These are phyloP conservation scores for Penicillium sp. DNA, from an alignment of 2,329 filamentous ascomycete species.

Conservation along the genomic window DNA sequence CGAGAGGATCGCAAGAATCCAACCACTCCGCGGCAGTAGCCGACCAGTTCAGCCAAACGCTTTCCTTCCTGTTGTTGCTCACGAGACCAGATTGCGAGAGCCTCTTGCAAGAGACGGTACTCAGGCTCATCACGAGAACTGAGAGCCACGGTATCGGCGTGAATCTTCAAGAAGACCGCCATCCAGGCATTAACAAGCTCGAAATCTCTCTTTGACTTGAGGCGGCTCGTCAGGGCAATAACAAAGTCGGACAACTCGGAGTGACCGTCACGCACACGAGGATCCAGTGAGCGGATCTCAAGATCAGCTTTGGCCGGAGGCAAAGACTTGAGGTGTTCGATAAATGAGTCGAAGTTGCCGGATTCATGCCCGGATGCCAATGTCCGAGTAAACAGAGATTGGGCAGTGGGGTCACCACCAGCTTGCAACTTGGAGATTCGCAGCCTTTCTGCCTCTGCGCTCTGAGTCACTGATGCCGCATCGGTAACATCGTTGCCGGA, in stretches of 20 bases:
- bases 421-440: slow-evolving; percentile 66
- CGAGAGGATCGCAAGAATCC: slow-evolving; percentile 66
- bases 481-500: slow-evolving; percentile 29
- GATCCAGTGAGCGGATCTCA: slow-evolving; percentile 75
- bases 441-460: slow-evolving; percentile 52
- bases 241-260: slow-evolving; percentile 79
- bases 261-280: slow-evolving; percentile 41
- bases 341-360: slow-evolving; percentile 63
- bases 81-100: slow-evolving; percentile 65
- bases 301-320: slow-evolving; percentile 83
- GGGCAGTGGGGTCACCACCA: slow-evolving; percentile 33
- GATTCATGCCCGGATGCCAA: slow-evolving; percentile 47
- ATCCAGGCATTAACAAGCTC: slow-evolving; percentile 97
- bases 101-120: slow-evolving; percentile 50
- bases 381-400: slow-evolving; percentile 47
- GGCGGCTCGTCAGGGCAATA: slow-evolving; percentile 66
- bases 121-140: slow-evolving; percentile 47
- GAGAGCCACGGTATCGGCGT: slow-evolving; percentile 57
- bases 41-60: slow-evolving; percentile 71
- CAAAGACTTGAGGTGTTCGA: slow-evolving; percentile 74
- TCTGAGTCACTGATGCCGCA: slow-evolving; percentile 30
- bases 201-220: slow-evolving; percentile 72
- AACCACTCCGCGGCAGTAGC: slow-evolving; percentile 83
- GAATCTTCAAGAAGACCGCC: slow-evolving; percentile 82
- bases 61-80: slow-evolving; percentile 68